Base-by-base conservation (phyloP, 345 rosid genomes). In the Lepidium aucheri region DNA sequence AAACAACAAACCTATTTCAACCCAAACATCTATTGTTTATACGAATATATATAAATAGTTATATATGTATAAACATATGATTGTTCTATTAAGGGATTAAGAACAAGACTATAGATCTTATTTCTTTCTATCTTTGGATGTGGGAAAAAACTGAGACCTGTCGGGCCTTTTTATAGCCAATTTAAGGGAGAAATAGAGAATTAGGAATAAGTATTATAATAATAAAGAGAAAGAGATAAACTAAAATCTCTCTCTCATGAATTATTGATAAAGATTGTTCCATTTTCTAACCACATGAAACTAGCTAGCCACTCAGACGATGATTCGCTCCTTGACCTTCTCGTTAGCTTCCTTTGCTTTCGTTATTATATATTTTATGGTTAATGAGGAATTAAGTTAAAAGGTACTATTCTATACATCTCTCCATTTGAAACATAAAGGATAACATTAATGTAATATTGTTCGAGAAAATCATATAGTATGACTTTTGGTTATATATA, bases 161-260 rank as follows among this genome's bases (percentile, higher is more conserved):
- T 67, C 68, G 77, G 77, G 57, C 14, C 73, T 60, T 73, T 73
- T 66, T 73, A 73, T 73, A 73, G 77, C 77, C 73, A 51, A 28
- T 7, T 28, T 28, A 66, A 36, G n/a, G 34, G 35, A 13, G 41
- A 52, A 65, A 53, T 30, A 51, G 44, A 65, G 9, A 51, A 16
- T 22, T 41, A 8, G 7, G 14, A 17, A 32, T 6, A 3, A n/a
- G n/a, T n/a, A n/a, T n/a, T n/a, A 17, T 42, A 17, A 26, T 17
- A 44, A 0, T 35, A 24, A 24, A 20, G 43, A 36, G 7, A 53
- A n/a, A 55, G 32, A 52, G 36, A 65, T 50, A 59, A 36, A 35
- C 69, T 35, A 51, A 43, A 36, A 54, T 28, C 32, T 50, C 67
- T 73, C 72, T 45, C 53, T 74, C 77, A 51, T 67, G 68, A 60